Percentiles rank a stretch among this genome's conserved stretches.
Conservation (phyloP, 1,139 yeast genomes). For the Geotrichum carabidarum region DNA sequence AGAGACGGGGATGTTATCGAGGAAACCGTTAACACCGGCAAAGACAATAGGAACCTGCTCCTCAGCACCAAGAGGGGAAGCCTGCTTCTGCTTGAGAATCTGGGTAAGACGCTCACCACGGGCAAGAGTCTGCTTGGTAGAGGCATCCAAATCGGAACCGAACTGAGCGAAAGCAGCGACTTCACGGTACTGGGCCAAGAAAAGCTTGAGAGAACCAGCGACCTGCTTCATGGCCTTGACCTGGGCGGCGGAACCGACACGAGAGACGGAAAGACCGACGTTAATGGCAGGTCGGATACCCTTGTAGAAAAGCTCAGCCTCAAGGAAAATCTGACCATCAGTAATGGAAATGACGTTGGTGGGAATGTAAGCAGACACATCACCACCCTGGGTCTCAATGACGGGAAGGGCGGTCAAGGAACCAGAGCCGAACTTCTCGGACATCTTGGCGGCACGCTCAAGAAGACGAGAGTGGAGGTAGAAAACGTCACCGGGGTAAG, state of each 20-base stretch:
- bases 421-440: constrained; percentile 84
- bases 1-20: constrained; percentile 79
- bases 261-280: constrained; percentile 99
- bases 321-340: constrained; percentile 97
- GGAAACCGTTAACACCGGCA: constrained; percentile 98
- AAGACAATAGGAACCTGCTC: constrained; percentile 97
- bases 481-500: constrained; percentile 96
- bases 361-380: constrained; percentile 96
- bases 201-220: constrained; percentile 99
- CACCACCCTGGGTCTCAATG: constrained; percentile 99
- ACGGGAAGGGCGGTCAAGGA: constrained; percentile 94
- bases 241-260: constrained; percentile 99
- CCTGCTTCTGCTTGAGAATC: constrained; percentile 96
- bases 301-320: constrained; percentile 99
- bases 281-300: constrained; percentile 99
- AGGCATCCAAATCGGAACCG: constrained; percentile 99
- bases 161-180: constrained; percentile 99
- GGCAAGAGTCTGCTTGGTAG: constrained; percentile 96
- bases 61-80: constrained; percentile 94
- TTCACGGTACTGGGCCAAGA: constrained; percentile 99
- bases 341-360: constrained; percentile 96
- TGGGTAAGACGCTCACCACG: constrained; percentile 99
- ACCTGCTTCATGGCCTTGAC: constrained; percentile 99
- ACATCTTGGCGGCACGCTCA: constrained; percentile 98
- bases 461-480: constrained; percentile 93